These are phyloP conservation scores for Cladosporium sp. DNA, from an alignment of 2,329 filamentous ascomycete genomes.

Conservation along the genomic window DNA sequence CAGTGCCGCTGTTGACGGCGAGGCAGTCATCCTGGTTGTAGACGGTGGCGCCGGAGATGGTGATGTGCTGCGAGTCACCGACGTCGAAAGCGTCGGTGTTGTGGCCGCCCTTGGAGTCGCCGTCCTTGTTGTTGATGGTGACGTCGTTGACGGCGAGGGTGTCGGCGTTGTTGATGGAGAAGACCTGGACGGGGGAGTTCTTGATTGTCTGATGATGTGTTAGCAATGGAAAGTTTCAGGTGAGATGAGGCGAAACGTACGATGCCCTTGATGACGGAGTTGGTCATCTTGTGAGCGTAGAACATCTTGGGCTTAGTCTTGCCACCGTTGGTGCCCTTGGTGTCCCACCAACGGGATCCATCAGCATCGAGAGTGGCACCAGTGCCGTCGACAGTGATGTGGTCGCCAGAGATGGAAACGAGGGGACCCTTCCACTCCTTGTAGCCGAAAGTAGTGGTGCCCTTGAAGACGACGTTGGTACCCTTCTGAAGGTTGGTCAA, in stretches of 20 bases:
- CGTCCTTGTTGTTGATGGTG: slow-evolving; percentile 59
- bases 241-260: neutral
- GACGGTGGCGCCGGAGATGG: slow-evolving; percentile 30
- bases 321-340: slow-evolving; percentile 60
- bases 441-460: slow-evolving; percentile 67
- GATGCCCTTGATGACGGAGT: slow-evolving; percentile 51
- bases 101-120: slow-evolving; percentile 41
- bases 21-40: slow-evolving; percentile 36
- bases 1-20: slow-evolving; percentile 40
- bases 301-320: slow-evolving; percentile 67
- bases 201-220: slow-evolving; percentile 37
- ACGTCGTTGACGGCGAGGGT: slow-evolving; percentile 51
- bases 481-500: slow-evolving; percentile 37
- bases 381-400: slow-evolving; percentile 56
- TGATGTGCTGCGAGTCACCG: slow-evolving; percentile 26
- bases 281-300: slow-evolving; percentile 53
- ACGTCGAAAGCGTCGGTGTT: slow-evolving; percentile 37
- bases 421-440: slow-evolving; percentile 66
- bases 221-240: neutral
- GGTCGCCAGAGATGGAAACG: slow-evolving; percentile 59
- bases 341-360: slow-evolving; percentile 62
- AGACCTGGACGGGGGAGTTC: slow-evolving; percentile 58
- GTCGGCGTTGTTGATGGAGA: slow-evolving; percentile 48
- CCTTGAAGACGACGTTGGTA: slow-evolving; percentile 60
- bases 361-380: slow-evolving; percentile 59